These are phyloP conservation scores for Trichoderma gamsii DNA, from an alignment of 495 filamentous ascomycete genomes.

Conservation along the genomic window DNA sequence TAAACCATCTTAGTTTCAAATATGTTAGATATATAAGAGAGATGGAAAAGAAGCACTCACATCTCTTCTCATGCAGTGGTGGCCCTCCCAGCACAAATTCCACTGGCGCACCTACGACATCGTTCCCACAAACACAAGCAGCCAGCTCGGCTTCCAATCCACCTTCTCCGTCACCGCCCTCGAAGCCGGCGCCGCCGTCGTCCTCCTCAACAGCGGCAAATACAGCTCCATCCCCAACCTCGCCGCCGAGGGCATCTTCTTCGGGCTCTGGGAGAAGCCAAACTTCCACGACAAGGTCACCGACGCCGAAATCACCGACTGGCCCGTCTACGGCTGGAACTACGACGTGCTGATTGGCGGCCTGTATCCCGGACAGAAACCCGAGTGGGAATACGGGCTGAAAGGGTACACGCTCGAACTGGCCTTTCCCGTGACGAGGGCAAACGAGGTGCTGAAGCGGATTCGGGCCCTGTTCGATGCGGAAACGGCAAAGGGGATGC, in stretches of 20 bases:
- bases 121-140: conserved; percentile 32
- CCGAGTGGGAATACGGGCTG: conserved; percentile 45
- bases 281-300: conserved; percentile 48
- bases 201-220: conserved; percentile 43
- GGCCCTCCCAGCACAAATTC: conserved; percentile 44
- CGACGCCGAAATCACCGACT: conserved; percentile 31
- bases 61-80: conserved; percentile 33
- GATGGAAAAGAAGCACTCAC: not conserved
- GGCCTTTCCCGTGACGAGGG: conserved; percentile 42
- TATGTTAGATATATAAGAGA: too few species aligned
- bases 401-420: conserved; percentile 43
- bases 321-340: conserved; percentile 48
- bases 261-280: conserved; percentile 38
- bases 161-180: conserved; percentile 43
- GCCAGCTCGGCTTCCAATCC: conserved; percentile 45
- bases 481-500: conserved; percentile 33
- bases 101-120: conserved; percentile 47
- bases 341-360: conserved; percentile 47
- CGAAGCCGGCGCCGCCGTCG: conserved; percentile 35
- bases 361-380: conserved; percentile 40
- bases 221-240: conserved; percentile 43
- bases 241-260: conserved; percentile 43
- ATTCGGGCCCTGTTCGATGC: conserved; percentile 41
- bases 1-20: not conserved
- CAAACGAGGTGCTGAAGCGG: conserved; percentile 43